Conservation (phyloP, 78 protist genomes). For the Protostelium mycophagum region DNA sequence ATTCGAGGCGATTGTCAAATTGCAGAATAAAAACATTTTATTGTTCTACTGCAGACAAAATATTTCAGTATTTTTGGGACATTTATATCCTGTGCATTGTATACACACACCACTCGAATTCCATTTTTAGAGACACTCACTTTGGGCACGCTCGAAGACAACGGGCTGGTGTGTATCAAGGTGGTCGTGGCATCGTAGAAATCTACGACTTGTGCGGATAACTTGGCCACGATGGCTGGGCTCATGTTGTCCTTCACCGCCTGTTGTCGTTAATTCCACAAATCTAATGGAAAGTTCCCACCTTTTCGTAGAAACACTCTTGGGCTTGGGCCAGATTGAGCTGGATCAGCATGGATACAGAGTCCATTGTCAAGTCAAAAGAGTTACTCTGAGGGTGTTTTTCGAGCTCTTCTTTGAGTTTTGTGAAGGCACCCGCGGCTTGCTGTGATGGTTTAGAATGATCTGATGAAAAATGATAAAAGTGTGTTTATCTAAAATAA, state of each 20-base stretch:
- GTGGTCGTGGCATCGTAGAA: constrained; percentile 14
- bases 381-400: constrained; percentile 43
- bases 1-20: too few species aligned
- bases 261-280: background rate
- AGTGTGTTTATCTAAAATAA: background rate
- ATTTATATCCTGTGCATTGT: too few species aligned
- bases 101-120: too few species aligned
- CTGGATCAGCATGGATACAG: constrained; percentile 8
- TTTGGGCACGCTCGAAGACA: constrained; percentile 10
- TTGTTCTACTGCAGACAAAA: too few species aligned
- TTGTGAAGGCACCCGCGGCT: constrained; percentile 47
- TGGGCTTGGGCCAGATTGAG: constrained; percentile 58
- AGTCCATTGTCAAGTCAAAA: constrained; percentile 39
- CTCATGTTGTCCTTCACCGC: constrained; percentile 29
- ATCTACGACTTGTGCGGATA: constrained; percentile 43
- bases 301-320: constrained; percentile 66
- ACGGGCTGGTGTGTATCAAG: background rate
- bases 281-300: background rate
- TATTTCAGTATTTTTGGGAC: too few species aligned
- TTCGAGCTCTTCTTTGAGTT: constrained; percentile 25
- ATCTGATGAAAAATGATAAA: too few species aligned
- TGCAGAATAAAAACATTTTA: too few species aligned
- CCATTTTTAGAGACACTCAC: constrained; percentile 13
- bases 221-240: constrained; percentile 40
- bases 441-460: background rate